Conservation (phyloP, 768 basidiomycete species). For the Suillus paluster region DNA sequence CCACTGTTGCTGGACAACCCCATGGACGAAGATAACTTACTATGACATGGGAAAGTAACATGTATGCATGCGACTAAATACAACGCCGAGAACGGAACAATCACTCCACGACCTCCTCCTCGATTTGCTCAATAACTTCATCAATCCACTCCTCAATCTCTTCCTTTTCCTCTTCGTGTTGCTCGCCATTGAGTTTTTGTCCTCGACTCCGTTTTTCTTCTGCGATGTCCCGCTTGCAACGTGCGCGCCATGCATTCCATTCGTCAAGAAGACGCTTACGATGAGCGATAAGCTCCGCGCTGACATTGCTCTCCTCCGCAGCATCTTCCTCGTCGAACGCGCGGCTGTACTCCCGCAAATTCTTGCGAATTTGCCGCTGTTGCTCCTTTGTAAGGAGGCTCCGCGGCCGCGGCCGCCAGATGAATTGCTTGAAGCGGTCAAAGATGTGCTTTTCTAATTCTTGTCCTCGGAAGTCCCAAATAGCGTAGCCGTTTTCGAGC, state of each 20-base stretch:
- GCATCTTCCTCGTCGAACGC: slow-evolving; percentile 97
- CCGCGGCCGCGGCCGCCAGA: slow-evolving; percentile 96
- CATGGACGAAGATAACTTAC: neutral
- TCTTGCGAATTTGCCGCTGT: slow-evolving; percentile 84
- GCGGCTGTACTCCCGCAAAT: slow-evolving; percentile 89
- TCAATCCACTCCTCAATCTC: slow-evolving; percentile 95
- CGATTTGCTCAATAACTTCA: slow-evolving; percentile 89
- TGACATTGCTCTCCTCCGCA: slow-evolving; percentile 91
- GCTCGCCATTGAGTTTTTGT: slow-evolving; percentile 35
- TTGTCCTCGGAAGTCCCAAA: slow-evolving; percentile 99
- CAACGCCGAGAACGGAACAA: neutral
- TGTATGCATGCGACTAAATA: neutral
- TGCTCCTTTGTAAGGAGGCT: slow-evolving; percentile 87
- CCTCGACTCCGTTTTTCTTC: slow-evolving; percentile 54
- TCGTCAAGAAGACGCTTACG: slow-evolving; percentile 94
- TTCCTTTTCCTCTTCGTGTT: slow-evolving; percentile 70
- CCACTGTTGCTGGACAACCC: neutral
- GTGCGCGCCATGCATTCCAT: slow-evolving; percentile 96
- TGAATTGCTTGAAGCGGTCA: slow-evolving; percentile 98
- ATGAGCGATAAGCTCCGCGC: slow-evolving; percentile 89
- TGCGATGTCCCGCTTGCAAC: slow-evolving; percentile 67
- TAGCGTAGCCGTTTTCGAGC: slow-evolving; percentile 95
- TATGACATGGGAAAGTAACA: neutral
- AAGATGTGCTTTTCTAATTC: slow-evolving; percentile 87
- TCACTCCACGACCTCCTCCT: slow-evolving; percentile 73